Percentiles rank a stretch among this genome's conserved stretches.
Evolutionary conservation across 2,329 filamentous ascomycete genomes (phyloP).

Genomic region (Phialophora expanda): DNA sequence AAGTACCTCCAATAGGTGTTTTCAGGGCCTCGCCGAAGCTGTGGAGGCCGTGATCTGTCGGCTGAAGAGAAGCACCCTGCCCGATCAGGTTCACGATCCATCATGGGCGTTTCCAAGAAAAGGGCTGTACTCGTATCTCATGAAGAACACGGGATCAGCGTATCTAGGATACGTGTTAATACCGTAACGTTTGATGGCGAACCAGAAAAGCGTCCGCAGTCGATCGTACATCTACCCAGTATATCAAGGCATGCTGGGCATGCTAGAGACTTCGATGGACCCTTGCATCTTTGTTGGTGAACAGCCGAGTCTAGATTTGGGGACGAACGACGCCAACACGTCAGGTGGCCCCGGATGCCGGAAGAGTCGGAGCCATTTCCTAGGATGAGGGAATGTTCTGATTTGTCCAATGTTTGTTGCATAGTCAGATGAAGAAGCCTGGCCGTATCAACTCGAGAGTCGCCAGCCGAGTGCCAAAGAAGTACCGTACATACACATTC

Average conservation of each 20-base stretch:
- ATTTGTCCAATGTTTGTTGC: background rate
- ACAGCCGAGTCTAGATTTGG: constrained; percentile 1
- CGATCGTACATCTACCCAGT: background rate
- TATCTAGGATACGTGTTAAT: background rate
- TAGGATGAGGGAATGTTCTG: background rate
- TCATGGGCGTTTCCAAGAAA: background rate
- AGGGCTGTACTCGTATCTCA: background rate
- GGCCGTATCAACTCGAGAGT: background rate
- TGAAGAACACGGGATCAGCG: background rate
- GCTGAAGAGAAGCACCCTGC: background rate
- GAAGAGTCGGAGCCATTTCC: background rate
- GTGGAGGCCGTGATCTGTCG: background rate
- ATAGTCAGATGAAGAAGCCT: background rate
- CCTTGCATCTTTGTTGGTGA: background rate
- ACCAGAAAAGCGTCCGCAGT: too few species aligned
- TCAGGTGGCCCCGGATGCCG: constrained; percentile 8
- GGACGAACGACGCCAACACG: background rate
- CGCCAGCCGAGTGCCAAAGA: background rate
- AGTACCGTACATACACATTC: background rate
- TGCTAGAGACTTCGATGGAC: background rate
- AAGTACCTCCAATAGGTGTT: background rate
- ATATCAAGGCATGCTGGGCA: background rate
- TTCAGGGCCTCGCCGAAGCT: background rate
- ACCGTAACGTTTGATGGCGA: background rate
- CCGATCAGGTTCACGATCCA: background rate